Base-by-base conservation (phyloP, 352 stramenopile genomes). In the Plasmopara viticola region DNA sequence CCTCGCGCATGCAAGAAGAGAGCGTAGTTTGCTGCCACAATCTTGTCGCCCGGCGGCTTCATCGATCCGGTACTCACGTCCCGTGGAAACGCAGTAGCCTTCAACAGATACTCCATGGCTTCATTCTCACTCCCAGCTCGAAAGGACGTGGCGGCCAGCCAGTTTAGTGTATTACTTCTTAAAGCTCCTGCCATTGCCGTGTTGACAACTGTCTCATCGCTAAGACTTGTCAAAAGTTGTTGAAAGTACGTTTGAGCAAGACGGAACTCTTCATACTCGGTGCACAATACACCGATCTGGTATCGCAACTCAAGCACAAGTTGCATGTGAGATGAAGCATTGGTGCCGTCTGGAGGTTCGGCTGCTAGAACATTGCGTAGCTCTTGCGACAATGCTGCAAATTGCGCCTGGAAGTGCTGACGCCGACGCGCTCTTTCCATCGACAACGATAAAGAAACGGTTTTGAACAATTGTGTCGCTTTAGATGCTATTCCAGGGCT, bases 11-110 rank as follows among this genome's bases (percentile, higher is more conserved):
- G 63, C 6, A 86, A 56, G 17, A 83, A 63, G 8, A 74, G 43
- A 12, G 67, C 65, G 42, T 83, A 78, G 51, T 86, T 83, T 5
- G 44, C 70, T 2, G 57, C 58, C 40, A 83, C 13, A 0, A 44
- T 25, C 14, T 67, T 58, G n/a, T 81, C 60, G 14, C 75, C 30
- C 15, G 40, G 44, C 28, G 37, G 18, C 3, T 5, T 29, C 12
- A 4, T 47, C 18, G 39, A 20, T 13, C 20, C 38, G 7, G 14
- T 28, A 28, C 25, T 9, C 15, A 55, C 37, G 12, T 53, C 41
- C 33, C 56, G 56, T 53, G 34, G 28, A n/a, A 49, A 45, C 44
- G 66, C 62, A 40, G 76, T 85, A 9, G 68, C 71, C 7, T 66
- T 50, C 4, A 83, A 44, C 2, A 86, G 39, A n/a, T 41, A 59